phyloP scores from a whole-genome alignment of 1,139 yeast genomes.

The Pichia sp. region DNA sequence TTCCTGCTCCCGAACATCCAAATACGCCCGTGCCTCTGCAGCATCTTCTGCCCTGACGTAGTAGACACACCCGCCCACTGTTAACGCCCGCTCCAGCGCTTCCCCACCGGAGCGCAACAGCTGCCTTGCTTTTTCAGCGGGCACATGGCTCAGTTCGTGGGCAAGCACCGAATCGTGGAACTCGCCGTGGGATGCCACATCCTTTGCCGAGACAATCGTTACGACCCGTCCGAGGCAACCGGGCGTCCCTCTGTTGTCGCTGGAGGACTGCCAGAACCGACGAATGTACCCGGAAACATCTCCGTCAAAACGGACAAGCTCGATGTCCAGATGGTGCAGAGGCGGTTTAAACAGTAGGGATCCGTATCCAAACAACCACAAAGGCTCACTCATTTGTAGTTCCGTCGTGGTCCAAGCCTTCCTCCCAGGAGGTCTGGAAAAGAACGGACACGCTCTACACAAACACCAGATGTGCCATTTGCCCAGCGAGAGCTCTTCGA shows the following conservation, averaged over 20 bases:
- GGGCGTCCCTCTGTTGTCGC: constrained; percentile 88
- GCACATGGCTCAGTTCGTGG: not conserved
- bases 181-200: constrained; percentile 24
- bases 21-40: not conserved
- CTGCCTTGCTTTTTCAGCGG: not conserved
- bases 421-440: no score
- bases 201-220: constrained; percentile 58
- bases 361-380: constrained; percentile 91
- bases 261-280: constrained; percentile 86
- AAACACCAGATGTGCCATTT: no score
- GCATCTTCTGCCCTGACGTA: not conserved
- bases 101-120: not conserved
- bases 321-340: constrained; percentile 40
- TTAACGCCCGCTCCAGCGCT: not conserved
- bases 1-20: not conserved
- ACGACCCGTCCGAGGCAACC: constrained; percentile 83
- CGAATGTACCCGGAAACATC: constrained; percentile 68
- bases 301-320: constrained; percentile 47
- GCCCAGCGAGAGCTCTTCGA: no score
- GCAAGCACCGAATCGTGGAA: not conserved
- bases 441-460: no score
- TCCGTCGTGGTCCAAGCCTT: not conserved
- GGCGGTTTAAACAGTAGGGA: constrained; percentile 90
- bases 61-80: not conserved
- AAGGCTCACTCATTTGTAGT: constrained; percentile 24